A percentile compares a stretch with the other conserved stretches of the same genome.
phyloP scores from a whole-genome alignment of 2,329 filamentous ascomycete species.

The Lasiodiplodia hormozganensis region DNA sequence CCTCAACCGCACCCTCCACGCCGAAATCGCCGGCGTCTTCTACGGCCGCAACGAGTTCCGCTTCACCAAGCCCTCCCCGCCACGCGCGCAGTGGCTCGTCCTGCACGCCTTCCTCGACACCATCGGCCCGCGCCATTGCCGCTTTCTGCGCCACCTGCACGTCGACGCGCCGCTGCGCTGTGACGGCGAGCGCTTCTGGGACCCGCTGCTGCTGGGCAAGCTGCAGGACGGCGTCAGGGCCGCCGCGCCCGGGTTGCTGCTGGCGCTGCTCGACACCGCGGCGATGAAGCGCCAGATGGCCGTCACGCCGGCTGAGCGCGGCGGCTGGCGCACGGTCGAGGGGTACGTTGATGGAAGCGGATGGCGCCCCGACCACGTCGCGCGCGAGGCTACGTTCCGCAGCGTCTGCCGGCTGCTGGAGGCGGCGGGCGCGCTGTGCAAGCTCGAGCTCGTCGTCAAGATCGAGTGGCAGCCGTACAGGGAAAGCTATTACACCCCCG shows the following conservation, averaged over 20 bases:
- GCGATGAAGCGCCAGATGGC: too few species aligned
- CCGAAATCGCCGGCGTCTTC: background rate
- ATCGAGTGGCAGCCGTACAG: background rate
- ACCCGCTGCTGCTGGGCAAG: background rate
- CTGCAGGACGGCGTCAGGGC: background rate
- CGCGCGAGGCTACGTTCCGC: background rate
- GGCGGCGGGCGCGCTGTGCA: background rate
- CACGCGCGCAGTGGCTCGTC: background rate
- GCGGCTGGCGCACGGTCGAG: background rate
- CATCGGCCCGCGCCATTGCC: background rate
- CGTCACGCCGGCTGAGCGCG: too few species aligned
- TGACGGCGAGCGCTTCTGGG: background rate
- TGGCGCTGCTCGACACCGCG: too few species aligned
- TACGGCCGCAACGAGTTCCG: background rate
- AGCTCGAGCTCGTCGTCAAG: background rate
- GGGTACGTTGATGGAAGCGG: background rate
- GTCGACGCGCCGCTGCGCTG: background rate
- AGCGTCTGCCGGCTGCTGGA: background rate
- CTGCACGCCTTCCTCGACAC: background rate
- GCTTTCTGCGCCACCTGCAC: background rate
- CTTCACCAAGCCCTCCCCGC: background rate
- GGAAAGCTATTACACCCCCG: background rate
- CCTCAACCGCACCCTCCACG: conserved; percentile 48
- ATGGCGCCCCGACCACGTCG: background rate
- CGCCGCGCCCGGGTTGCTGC: too few species aligned